Conservation (phyloP, 2,329 filamentous ascomycete species). For the Aspergillus arachidicola region DNA sequence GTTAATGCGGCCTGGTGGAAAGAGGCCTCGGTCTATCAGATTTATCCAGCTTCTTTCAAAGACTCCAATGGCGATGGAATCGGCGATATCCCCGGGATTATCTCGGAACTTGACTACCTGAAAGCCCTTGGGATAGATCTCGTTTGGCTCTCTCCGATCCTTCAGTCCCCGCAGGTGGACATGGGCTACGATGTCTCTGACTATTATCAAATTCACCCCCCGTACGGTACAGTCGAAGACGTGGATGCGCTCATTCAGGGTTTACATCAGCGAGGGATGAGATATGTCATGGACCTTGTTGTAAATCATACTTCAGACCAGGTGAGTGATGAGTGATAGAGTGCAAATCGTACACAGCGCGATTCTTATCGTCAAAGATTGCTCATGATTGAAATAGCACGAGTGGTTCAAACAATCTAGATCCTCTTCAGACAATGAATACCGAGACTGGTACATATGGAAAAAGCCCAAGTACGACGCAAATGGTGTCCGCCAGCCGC, state of each 20-base stretch:
- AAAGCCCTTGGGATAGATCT: slow-evolving; percentile 62
- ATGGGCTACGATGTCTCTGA: slow-evolving; percentile 53
- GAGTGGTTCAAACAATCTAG: slow-evolving; percentile 66
- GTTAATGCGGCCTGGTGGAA: not conserved
- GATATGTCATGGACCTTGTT: not conserved
- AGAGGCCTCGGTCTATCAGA: not conserved
- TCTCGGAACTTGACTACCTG: slow-evolving; percentile 65
- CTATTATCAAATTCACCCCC: not conserved
- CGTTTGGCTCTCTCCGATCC: slow-evolving; percentile 56
- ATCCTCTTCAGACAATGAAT: slow-evolving; percentile 61
- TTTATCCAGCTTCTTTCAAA: slow-evolving; percentile 54
- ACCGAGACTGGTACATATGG: slow-evolving; percentile 69
- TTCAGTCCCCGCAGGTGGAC: slow-evolving; percentile 54
- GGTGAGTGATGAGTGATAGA: not conserved
- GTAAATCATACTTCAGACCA: not conserved
- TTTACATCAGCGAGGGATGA: not conserved
- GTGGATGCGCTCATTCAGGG: not conserved
- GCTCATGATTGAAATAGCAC: not conserved
- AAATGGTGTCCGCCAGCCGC: slow-evolving; percentile 65
- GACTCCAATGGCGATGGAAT: slow-evolving; percentile 55
- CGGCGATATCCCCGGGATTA: slow-evolving; percentile 67
- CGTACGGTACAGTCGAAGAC: not conserved
- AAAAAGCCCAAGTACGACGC: slow-evolving; percentile 52
- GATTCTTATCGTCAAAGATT: not conserved
- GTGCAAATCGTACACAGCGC: not conserved